These are phyloP conservation scores for Iris pallida DNA, from an alignment of 116 monocot species.

Conservation along the genomic window DNA sequence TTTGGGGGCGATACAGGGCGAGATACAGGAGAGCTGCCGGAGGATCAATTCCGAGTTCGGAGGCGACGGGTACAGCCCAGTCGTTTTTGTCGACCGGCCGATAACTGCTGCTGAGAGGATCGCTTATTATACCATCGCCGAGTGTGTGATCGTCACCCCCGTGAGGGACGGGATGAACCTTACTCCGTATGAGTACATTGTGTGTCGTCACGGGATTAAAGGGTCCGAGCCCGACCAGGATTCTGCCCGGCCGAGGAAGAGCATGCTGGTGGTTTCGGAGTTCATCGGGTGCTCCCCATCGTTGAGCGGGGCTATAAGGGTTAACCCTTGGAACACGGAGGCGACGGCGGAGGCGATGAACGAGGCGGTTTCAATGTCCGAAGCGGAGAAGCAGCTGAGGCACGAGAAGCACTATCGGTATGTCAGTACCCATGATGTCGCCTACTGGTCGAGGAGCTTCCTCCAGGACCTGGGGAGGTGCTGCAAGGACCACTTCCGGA, in stretches of 20 bases:
- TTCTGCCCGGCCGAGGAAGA: conserved; percentile 27
- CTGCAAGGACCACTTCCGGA: conserved; percentile 73
- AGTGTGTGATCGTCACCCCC: conserved; percentile 57
- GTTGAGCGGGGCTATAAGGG: conserved; percentile 55
- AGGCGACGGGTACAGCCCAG: conserved; percentile 30
- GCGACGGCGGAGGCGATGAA: conserved; percentile 56
- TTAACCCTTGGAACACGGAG: conserved; percentile 64
- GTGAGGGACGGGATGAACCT: conserved; percentile 78
- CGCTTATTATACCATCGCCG: conserved; percentile 51
- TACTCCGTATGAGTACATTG: conserved; percentile 64
- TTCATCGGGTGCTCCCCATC: conserved; percentile 76
- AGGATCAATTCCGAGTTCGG: conserved; percentile 47
- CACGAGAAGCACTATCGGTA: conserved; percentile 79
- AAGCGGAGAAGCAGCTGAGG: conserved; percentile 57
- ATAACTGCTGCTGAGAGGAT: conserved; percentile 48
- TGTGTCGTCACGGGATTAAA: conserved; percentile 36
- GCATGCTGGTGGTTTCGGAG: conserved; percentile 64
- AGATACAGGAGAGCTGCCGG: conserved; percentile 20
- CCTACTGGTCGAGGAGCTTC: conserved; percentile 77
- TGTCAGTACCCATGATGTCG: conserved; percentile 60
- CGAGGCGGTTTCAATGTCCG: conserved; percentile 45
- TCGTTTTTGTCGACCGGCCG: conserved; percentile 38
- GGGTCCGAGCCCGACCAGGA: conserved; percentile 6
- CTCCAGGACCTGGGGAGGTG: conserved; percentile 67
- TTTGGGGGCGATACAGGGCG: conserved; percentile 40